Evolutionary conservation across 2,329 filamentous ascomycete genomes (phyloP), one percentile per base, ranked within the genome.

Genomic region (Penicillium sp.): DNA sequence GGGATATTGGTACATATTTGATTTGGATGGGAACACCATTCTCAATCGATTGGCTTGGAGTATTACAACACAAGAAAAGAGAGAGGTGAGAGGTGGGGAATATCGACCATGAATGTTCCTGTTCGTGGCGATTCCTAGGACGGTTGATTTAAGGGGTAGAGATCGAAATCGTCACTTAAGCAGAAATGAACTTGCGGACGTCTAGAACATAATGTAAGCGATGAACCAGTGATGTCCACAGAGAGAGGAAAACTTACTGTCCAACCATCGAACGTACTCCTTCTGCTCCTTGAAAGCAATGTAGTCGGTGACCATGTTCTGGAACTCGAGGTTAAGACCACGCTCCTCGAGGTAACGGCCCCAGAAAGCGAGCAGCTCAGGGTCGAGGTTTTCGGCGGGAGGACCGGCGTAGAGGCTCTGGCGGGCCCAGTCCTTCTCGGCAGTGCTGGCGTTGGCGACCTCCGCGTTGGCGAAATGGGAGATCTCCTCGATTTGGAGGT

Each of bases 261-360:
- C 83, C 73, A 99, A 79, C 94, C 95, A 99, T 61, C 82, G 79
- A 57, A 95, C 79, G 75, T 99, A 99, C 82, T 99, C 94, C 77
- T 86, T 88, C 84, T 97, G 93, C 84, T 99, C 94, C 86, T 99
- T 99, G 76, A 89, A 85, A 71, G 97, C 91, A 69, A 97, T 92
- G 78, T 96, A 99, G 73, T 97, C 92, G 34, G 92, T 90, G 42
- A 95, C 87, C 74, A 97, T 96, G 62, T 92, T 78, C 49, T 92
- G 93, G 65, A 99, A 83, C 53, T 87, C 84, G 65, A 88, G 86
- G 68, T 93, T 90, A 75, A 99, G 85, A 60, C 93, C 94, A 65
- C 94, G 85, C 82, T 96, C 94, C 75, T 96, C 91, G 59, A 99
- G 83, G 79, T 93, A 99, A 65, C 88, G 85, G 82, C 97, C 93